phyloP scores from a whole-genome alignment of 2,329 filamentous ascomycete species.

The Penicillium brasilianum region DNA sequence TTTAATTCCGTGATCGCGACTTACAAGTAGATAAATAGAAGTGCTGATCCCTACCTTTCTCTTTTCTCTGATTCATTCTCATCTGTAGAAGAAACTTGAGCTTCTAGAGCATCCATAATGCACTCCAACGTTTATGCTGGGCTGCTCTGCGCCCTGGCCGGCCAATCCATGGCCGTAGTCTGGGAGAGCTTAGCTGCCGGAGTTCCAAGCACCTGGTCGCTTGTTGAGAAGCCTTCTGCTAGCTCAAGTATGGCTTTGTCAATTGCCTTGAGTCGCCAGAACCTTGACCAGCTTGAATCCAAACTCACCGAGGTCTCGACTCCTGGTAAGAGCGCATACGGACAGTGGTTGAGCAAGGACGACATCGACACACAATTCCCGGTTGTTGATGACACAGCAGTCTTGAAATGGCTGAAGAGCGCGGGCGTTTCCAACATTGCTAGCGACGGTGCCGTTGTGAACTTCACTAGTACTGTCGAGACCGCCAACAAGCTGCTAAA shows the following conservation, averaged over 20 bases:
- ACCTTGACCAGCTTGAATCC: slow-evolving; percentile 46
- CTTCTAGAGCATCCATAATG: slow-evolving; percentile 15
- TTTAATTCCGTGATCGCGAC: slow-evolving; percentile 1
- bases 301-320: slow-evolving; percentile 51
- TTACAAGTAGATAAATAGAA: slow-evolving; percentile 17
- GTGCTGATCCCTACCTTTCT: slow-evolving; percentile 13
- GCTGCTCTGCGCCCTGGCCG: slow-evolving; percentile 29
- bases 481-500: slow-evolving; percentile 54
- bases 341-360: slow-evolving; percentile 53
- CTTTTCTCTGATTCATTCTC: slow-evolving; percentile 4
- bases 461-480: slow-evolving; percentile 49
- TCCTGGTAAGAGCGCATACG: slow-evolving; percentile 54
- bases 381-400: slow-evolving; percentile 42
- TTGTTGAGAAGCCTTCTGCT: slow-evolving; percentile 20
- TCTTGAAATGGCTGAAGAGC: slow-evolving; percentile 52
- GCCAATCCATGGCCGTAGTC: slow-evolving; percentile 25
- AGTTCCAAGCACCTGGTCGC: slow-evolving; percentile 27
- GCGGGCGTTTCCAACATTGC: slow-evolving; percentile 45
- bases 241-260: slow-evolving; percentile 27
- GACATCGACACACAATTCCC: slow-evolving; percentile 53
- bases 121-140: slow-evolving; percentile 24
- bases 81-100: not conserved
- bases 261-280: slow-evolving; percentile 33
- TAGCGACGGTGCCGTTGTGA: slow-evolving; percentile 50
- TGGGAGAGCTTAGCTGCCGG: slow-evolving; percentile 28